Evolutionary conservation across 495 filamentous ascomycete species (phyloP).

Genomic region (Ascodesmis nigricans): DNA sequence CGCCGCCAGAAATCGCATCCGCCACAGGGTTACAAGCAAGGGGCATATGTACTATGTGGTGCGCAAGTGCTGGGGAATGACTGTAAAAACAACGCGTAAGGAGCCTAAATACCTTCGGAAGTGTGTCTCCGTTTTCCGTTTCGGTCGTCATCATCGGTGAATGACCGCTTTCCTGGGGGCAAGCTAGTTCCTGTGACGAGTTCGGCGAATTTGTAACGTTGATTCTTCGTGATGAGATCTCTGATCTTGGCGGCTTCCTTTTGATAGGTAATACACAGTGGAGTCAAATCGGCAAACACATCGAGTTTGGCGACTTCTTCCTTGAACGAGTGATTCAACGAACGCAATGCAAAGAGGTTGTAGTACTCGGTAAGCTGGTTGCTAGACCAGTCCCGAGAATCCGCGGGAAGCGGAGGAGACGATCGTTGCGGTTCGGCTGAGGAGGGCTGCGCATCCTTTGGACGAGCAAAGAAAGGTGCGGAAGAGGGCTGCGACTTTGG

Average conservation of each 20-base stretch:
- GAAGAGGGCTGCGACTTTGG: conserved; percentile 6
- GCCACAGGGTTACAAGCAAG: too few species aligned
- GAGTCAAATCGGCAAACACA: conserved; percentile 16
- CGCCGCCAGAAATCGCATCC: too few species aligned
- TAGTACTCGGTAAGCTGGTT: conserved; percentile 19
- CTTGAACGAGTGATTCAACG: conserved; percentile 15
- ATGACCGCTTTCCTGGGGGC: conserved; percentile 10
- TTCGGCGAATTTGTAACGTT: conserved; percentile 7
- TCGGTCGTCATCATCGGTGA: conserved; percentile 7
- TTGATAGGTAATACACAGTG: conserved; percentile 1
- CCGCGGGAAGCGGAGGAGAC: conserved; percentile 16
- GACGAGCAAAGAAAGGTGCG: conserved; percentile 3
- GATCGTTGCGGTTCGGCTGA: too few species aligned
- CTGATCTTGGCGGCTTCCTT: conserved; percentile 1
- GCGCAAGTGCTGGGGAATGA: too few species aligned
- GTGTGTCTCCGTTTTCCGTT: conserved; percentile 16
- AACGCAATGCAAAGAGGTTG: conserved; percentile 18
- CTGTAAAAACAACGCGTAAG: too few species aligned
- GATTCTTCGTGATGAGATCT: conserved; percentile 2
- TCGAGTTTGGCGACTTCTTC: conserved; percentile 14
- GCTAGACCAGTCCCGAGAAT: conserved; percentile 14
- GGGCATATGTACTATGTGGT: too few species aligned
- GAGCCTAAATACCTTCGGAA: conserved; percentile 21
- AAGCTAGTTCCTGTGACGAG: conserved; percentile 2
- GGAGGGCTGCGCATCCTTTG: conserved; percentile 6